A percentile compares a stretch with the other conserved stretches of the same genome.
These are phyloP conservation scores for Lathyrus sativus DNA, from an alignment of 306 rosid species.

Conservation along the genomic window DNA sequence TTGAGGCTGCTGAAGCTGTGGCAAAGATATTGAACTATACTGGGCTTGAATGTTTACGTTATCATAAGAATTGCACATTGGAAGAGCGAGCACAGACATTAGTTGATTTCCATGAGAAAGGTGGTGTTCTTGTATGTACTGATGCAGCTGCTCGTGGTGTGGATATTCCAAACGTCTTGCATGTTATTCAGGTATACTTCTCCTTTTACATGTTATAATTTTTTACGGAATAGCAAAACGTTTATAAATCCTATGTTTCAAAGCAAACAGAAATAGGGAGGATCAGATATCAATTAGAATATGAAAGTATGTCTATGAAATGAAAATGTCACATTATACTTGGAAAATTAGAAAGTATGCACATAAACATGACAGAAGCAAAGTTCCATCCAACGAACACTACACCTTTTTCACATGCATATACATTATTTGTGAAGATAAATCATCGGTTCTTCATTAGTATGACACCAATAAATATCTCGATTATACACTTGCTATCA, in stretches of 20 bases:
- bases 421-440: constrained; percentile 1
- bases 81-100: constrained; percentile 81
- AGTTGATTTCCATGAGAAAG: constrained; percentile 70
- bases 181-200: constrained; percentile 80
- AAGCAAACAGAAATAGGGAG: constrained; percentile 8
- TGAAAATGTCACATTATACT: constrained; percentile 1
- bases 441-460: no score
- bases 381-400: background rate
- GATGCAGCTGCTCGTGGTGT: constrained; percentile 98
- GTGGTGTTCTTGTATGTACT: constrained; percentile 94
- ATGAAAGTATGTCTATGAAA: background rate
- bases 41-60: constrained; percentile 72
- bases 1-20: constrained; percentile 92
- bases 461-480: no score
- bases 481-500: no score
- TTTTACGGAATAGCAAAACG: background rate
- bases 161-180: constrained; percentile 85
- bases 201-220: constrained; percentile 18
- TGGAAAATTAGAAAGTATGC: constrained; percentile 15
- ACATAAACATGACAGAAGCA: no score
- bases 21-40: constrained; percentile 59
- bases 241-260: constrained; percentile 6
- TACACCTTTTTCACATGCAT: constrained; percentile 1
- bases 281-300: constrained; percentile 2
- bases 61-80: constrained; percentile 83